Base-by-base conservation (phyloP, 805 yeast genomes). In the Debaryomyces hansenii region DNA sequence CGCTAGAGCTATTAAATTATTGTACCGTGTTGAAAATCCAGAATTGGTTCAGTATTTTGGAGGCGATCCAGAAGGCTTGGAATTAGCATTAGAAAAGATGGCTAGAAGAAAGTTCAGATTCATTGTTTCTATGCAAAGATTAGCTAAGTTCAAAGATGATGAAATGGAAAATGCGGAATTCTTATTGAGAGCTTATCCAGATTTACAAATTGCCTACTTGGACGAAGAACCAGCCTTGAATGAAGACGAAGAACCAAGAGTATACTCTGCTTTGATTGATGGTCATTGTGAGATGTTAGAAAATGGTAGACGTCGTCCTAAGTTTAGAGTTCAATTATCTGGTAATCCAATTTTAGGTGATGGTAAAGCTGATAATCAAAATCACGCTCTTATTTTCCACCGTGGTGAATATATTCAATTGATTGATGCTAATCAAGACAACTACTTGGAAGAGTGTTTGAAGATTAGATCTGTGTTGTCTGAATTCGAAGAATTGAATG, bases 31-130 rank as follows among this genome's bases (percentile, higher is more conserved):
- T 32, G 82, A 80, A 58, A 70, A 70, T 60, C 70, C 72, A 31
- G 69, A 69, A 42, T 55, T 59, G 16, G 67, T 91, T 51, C 97
- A 94, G 77, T 90, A 91, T 90, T 92, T 91, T 66, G 98, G 97
- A 58, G 98, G 98, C 59, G 95, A 92, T 67, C 96, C 97, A 49
- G 98, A 92, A 74, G 95, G 96, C 59, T 79, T 83, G 54, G 98
- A 94, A 76, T 83, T 90, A 70, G 98, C 95, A 69, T 83, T 92
- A 56, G 97, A 92, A 61, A 75, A 83, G 16, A 75, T 83, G 78
- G 84, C 85, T 4, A 70, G 80, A 54, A 67, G 86, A 56, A 83
- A 83, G 58, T 83, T 82, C 62, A 71, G 84, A 65, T 75, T 83
- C 49, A 80, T 83, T 42, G 84, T 80, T 27, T 81, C 88, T 2